A percentile compares a stretch with the other conserved stretches of the same genome.
These are phyloP conservation scores for Coccomyxa subellipsoidea DNA, from an alignment of 163 green algal genomes.

Conservation along the genomic window DNA sequence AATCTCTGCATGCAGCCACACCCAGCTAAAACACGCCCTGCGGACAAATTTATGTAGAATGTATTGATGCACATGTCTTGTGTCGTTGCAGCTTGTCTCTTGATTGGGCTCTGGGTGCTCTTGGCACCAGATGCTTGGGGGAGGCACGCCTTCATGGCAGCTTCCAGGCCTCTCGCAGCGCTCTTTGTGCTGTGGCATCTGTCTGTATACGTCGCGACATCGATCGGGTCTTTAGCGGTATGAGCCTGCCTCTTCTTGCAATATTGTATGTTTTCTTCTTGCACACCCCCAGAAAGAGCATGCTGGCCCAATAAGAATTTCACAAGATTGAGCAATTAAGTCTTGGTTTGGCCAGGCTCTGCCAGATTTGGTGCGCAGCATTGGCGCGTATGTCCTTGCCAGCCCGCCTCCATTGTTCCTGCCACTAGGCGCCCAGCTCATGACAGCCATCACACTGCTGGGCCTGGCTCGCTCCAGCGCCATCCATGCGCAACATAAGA, in stretches of 20 bases:
- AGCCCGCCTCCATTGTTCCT: neutral
- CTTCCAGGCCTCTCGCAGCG: neutral
- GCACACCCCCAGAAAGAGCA: too few species aligned
- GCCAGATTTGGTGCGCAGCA: neutral
- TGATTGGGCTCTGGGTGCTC: slow-evolving; percentile 20
- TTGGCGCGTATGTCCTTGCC: neutral
- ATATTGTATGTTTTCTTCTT: too few species aligned
- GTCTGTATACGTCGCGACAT: slow-evolving; percentile 15
- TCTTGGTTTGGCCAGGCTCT: neutral
- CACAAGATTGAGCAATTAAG: too few species aligned
- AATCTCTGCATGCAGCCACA: too few species aligned
- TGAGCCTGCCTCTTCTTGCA: too few species aligned
- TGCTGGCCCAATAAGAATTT: too few species aligned
- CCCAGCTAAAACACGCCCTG: too few species aligned
- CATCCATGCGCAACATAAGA: neutral
- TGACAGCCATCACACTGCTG: neutral
- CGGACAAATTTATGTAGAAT: too few species aligned
- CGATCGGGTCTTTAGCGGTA: neutral
- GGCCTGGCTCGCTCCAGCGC: neutral
- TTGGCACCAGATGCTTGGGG: neutral
- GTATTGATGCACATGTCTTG: too few species aligned
- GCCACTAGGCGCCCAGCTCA: slow-evolving; percentile 2
- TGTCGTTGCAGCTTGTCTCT: slow-evolving; percentile 20
- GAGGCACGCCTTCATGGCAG: neutral
- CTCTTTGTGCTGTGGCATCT: slow-evolving; percentile 15